Conservation (phyloP, 225 moss, liverwort and hornwort genomes). For the Straminergon stramineum region DNA sequence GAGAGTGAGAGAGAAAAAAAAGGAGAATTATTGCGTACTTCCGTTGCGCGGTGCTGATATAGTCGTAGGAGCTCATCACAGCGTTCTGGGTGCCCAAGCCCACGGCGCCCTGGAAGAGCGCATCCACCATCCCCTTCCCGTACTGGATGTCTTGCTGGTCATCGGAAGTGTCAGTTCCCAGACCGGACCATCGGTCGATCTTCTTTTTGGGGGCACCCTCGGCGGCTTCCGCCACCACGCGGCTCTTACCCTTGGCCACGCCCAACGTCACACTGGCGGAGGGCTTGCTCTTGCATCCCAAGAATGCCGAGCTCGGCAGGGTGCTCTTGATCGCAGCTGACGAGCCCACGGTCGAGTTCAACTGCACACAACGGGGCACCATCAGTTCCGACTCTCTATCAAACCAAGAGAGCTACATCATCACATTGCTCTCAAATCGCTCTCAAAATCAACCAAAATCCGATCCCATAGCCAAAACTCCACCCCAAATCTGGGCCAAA, state of each 20-base stretch:
- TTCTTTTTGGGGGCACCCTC: neutral
- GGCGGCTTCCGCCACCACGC: conserved; percentile 56
- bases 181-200: conserved; percentile 47
- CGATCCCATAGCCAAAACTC: neutral
- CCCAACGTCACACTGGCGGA: conserved; percentile 19
- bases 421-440: neutral
- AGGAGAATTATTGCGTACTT: conserved; percentile 2
- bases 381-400: neutral
- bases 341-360: conserved; percentile 8
- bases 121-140: conserved; percentile 85
- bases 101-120: conserved; percentile 52
- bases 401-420: neutral
- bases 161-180: conserved; percentile 70
- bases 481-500: neutral
- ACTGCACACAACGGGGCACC: neutral
- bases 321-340: neutral
- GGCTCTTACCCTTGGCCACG: conserved; percentile 31
- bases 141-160: conserved; percentile 90
- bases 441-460: neutral
- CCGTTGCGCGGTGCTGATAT: conserved; percentile 45
- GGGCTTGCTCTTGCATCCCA: conserved; percentile 30
- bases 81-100: conserved; percentile 62
- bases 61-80: conserved; percentile 62
- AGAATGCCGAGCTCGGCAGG: conserved; percentile 29
- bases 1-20: too few species aligned